These are phyloP conservation scores for Kingdonia uniflora DNA, from an alignment of 164 flowering plant genomes.

Conservation along the genomic window DNA sequence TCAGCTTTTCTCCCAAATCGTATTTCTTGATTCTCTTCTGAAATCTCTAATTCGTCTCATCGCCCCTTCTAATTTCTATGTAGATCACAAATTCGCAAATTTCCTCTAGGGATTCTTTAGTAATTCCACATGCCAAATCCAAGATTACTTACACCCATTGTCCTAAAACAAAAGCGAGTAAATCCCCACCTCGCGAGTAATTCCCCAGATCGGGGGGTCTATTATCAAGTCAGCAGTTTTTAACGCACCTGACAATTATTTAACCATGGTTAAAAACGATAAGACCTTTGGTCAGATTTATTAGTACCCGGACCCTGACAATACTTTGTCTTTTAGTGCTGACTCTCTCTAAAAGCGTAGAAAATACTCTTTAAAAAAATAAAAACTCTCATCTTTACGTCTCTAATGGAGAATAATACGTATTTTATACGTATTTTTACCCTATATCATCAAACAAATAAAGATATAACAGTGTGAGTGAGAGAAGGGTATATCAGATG, in stretches of 20 bases:
- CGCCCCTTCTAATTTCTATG: no score
- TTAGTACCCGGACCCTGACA: no score
- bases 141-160: neutral
- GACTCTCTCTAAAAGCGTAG: conserved; percentile 11
- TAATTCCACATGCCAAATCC: no score
- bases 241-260: neutral
- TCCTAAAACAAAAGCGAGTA: neutral
- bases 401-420: neutral
- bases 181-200: neutral
- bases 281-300: neutral
- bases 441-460: neutral
- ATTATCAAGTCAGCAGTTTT: neutral
- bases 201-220: neutral
- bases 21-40: no score
- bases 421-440: conserved; percentile 5
- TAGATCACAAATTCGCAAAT: no score
- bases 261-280: conserved; percentile 1
- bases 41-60: no score
- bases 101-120: no score
- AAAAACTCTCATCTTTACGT: neutral
- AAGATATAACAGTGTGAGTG: neutral
- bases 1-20: no score
- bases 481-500: conserved; percentile 41
- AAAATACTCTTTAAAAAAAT: conserved; percentile 1
- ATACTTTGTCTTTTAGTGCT: conserved; percentile 21